phyloP scores from a whole-genome alignment of 176 grass and related monocot species.

The Typha latifolia region DNA sequence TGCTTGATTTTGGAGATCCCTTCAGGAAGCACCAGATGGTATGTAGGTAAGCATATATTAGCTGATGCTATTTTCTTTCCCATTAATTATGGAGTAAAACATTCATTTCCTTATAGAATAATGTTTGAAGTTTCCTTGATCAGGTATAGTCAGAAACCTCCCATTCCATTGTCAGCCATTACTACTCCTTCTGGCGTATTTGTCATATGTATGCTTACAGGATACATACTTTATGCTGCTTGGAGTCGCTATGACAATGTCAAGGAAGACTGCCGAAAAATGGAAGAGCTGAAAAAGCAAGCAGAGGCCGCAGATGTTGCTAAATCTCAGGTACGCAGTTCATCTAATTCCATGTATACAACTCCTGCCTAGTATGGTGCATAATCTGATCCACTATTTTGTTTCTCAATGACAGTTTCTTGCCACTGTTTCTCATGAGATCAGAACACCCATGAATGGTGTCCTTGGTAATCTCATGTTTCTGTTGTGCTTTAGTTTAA shows the following conservation, averaged over 20 bases:
- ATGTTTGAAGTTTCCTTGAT: slow-evolving; percentile 19
- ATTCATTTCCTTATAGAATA: slow-evolving; percentile 18
- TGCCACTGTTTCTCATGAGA: slow-evolving; percentile 98
- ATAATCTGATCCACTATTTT: slow-evolving; percentile 16
- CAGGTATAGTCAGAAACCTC: slow-evolving; percentile 81
- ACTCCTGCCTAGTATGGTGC: neutral
- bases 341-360: neutral
- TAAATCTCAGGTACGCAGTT: slow-evolving; percentile 84
- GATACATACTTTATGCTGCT: slow-evolving; percentile 85
- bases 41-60: slow-evolving; percentile 53
- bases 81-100: neutral
- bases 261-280: slow-evolving; percentile 89
- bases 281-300: slow-evolving; percentile 73
- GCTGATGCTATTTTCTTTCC: slow-evolving; percentile 1
- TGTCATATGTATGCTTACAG: slow-evolving; percentile 61
- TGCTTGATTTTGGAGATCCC: slow-evolving; percentile 91
- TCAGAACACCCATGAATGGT: slow-evolving; percentile 98
- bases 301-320: slow-evolving; percentile 95
- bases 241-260: slow-evolving; percentile 88
- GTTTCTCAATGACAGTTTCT: slow-evolving; percentile 70
- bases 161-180: slow-evolving; percentile 53
- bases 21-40: slow-evolving; percentile 86
- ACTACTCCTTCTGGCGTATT: slow-evolving; percentile 63
- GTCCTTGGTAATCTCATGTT: slow-evolving; percentile 54
- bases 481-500: neutral